Evolutionary conservation across 2,329 filamentous ascomycete species (phyloP), one percentile per base, ranked within the genome.

Genomic region (Leptographium procerum): DNA sequence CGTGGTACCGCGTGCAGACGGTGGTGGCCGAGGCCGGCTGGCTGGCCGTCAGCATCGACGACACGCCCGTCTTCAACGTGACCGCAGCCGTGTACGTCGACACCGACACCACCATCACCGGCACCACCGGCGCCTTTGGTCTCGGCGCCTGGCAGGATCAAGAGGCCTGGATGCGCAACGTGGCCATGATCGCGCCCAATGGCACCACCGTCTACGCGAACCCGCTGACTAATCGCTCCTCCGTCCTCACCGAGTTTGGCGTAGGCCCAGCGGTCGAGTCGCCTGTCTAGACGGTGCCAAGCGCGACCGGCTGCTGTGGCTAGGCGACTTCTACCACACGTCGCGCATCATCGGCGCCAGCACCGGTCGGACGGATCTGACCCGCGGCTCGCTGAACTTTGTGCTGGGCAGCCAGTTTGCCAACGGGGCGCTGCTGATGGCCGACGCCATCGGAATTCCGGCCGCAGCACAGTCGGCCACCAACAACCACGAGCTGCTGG

Each of bases 81-180:
- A 47, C 16, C 19, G 19, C 22, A 3, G 48, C 48, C 24, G 9
- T 4, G 5, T 51, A 7, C n/a, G n/a, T n/a, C 48, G 8, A 28
- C 14, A 26, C 24, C 14, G 7, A 26, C 48, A 31, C 28, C 16
- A 51, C 61, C 31, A 61, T 62, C 29, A 61, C 61, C 29, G 53
- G 56, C 11, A 63, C 65, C n/a, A 51, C 40, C n/a, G 71, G 71
- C 11, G 66, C 68, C 1, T 75, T 70, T 60, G 73, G 71, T 0
- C 74, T 76, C 52, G 73, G 74, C 0, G 69, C 69, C 0, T 75
- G 66, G 61, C 68, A 73, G 55, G 72, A 75, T 52, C 71, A 75
- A 22, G 62, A 62, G 2, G 68, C 69, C 1, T 70, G 70, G 52
- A 62, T 73, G 58, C 69, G 65, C 34, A 68, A 75, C 61, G 69